Evolutionary conservation across 2,329 filamentous ascomycete species (phyloP), one percentile per base, ranked within the genome.

Genomic region (Claviceps paspali): DNA sequence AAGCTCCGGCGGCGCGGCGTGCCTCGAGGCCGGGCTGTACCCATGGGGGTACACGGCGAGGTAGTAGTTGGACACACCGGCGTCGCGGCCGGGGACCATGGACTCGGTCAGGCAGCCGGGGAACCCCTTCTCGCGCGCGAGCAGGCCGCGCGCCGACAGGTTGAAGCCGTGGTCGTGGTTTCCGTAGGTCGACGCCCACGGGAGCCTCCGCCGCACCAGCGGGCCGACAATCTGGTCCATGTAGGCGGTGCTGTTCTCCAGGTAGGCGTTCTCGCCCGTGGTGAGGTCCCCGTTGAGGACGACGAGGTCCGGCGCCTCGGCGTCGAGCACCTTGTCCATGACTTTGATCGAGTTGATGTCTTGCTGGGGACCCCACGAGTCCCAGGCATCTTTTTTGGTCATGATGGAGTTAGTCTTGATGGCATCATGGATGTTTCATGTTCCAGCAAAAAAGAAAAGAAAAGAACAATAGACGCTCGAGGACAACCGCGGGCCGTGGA

Each of bases 241-340:
- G 38, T 79, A 76, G 6, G 55, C 46, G 0, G 70, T 75, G 38
- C 50, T 52, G 47, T 79, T 79, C 4, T 67, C 55, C 4, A 62
- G 40, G 41, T 61, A 70, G 0, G 66, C 67, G 39, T 76, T 73
- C 41, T 83, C 78, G 28, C 79, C 78, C 0, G 78, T 79, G 38
- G 82, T 76, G 3, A 84, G 61, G 46, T 84, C 80, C 11, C 80
- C 79, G 38, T 82, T 84, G 21, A 84, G 54, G 0, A 84, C 70
- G 0, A 79, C 76, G 0, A 84, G 61, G 28, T 73, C 62, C 0
- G 73, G 67, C 0, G 51, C 47, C 40, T 82, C 78, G 1, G 52
- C 54, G 26, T 73, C 62, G 2, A 84, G 63, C 5, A 83, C 59
- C 1, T 60, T 56, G 35, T 65, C 62, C 47, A 83, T 71, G 0